Base-by-base conservation (phyloP, 2,329 filamentous ascomycete species). In the Alternaria sp. region DNA sequence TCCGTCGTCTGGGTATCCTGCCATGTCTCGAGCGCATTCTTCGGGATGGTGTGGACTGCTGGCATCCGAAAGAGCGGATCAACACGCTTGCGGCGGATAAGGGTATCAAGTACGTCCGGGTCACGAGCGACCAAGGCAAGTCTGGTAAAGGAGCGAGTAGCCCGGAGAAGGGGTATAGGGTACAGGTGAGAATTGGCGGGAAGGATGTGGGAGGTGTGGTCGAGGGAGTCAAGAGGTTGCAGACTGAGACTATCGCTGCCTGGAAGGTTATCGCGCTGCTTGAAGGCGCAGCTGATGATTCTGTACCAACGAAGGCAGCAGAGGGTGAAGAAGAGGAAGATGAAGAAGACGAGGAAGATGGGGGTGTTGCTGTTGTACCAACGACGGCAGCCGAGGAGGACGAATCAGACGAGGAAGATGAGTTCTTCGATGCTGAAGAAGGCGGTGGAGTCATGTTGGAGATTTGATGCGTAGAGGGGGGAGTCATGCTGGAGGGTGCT, bases 1-100 rank as follows among this genome's bases (percentile, higher is more conserved):
- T 93, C 0, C 84, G 87, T 47, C 81, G 82, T 0, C 81, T 93
- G 4, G 93, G 93, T 0, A 83, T 97, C 5, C 67, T 94, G 43
- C 75, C 80, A 0, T 88, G 88, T 67, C 78, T 97, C 61, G 81
- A 86, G 0, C 84, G 89, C 3, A 81, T 94, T 11, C 70, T 96
- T 10, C 70, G 75, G 1, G 80, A 83, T 1, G 73, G 55, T 2
- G 72, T 74, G 5, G 72, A 74, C 26, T 96, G 93, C 70, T 81
- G 85, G 54, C 86, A 88, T 74, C 88, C 88, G 9, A 94, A 93
- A 78, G 89, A 93, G 75, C 84, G 88, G 61, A 79, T 96, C 9
- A 89, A 90, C 0, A 80, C 84, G 47, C 69, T 91, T 30, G 88
- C 88, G 0, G 84, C 82, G 4, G 78, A 68, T 59, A 79, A 85